Percentiles rank a stretch among this genome's conserved stretches.
phyloP scores from a whole-genome alignment of 345 rosid species.

The Garcia nutans region DNA sequence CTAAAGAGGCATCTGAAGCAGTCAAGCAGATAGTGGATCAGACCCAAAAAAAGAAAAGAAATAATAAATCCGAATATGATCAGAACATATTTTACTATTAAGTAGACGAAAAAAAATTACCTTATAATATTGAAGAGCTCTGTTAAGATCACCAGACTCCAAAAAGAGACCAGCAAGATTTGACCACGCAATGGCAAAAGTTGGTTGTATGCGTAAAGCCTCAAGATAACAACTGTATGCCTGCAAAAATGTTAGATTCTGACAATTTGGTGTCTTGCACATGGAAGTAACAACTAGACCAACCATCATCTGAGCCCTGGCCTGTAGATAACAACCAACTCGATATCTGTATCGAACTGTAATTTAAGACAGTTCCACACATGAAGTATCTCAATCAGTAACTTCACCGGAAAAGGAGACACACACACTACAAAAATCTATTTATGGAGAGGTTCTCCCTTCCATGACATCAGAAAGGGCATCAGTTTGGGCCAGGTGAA shows the following conservation, averaged over 20 bases:
- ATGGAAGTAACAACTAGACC: conserved; percentile 75
- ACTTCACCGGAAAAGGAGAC: conserved; percentile 44
- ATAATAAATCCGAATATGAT: background rate
- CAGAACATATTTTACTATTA: background rate
- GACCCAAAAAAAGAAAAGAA: background rate
- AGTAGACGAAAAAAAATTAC: conserved; percentile 26
- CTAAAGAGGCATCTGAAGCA: background rate
- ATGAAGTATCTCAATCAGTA: conserved; percentile 64
- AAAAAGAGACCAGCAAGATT: conserved; percentile 97
- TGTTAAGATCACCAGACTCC: conserved; percentile 93
- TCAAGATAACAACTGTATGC: conserved; percentile 95
- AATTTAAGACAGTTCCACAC: conserved; percentile 60
- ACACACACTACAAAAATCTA: conserved; percentile 19
- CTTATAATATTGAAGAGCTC: conserved; percentile 96
- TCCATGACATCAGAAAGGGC: conserved; percentile 13
- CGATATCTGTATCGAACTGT: conserved; percentile 69
- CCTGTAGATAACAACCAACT: conserved; percentile 67
- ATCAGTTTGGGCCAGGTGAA: conserved; percentile 27
- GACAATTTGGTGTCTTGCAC: conserved; percentile 65
- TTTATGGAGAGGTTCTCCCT: conserved; percentile 26
- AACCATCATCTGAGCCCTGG: conserved; percentile 75
- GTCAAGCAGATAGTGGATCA: background rate
- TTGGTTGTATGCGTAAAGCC: conserved; percentile 94
- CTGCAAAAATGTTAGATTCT: conserved; percentile 87
- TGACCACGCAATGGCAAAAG: conserved; percentile 98